These are phyloP conservation scores for Ogataea pignaliae DNA, from an alignment of 805 yeast species.

Conservation along the genomic window DNA sequence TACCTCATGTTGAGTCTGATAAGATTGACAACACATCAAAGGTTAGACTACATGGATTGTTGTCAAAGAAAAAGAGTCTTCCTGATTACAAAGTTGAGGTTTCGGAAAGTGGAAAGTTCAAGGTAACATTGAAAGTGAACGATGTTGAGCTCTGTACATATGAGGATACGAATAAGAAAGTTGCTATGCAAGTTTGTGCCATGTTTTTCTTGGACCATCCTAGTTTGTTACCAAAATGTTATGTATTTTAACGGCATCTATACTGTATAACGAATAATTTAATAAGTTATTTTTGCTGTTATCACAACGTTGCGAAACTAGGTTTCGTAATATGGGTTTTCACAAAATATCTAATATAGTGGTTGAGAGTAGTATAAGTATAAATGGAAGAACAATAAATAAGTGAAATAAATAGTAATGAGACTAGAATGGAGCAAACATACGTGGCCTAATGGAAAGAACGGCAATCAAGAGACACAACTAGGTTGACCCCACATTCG, in stretches of 20 bases:
- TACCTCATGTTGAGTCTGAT: constrained; percentile 9
- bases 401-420: constrained; percentile 1
- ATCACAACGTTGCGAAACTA: no score
- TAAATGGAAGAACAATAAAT: constrained; percentile 9
- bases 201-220: constrained; percentile 25
- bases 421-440: not conserved
- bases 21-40: constrained; percentile 21
- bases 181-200: constrained; percentile 38
- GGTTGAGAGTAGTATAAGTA: constrained; percentile 4
- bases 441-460: constrained; percentile 1
- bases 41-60: constrained; percentile 29
- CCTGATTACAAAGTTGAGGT: constrained; percentile 31
- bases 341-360: constrained; percentile 5
- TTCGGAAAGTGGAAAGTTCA: constrained; percentile 18
- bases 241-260: constrained; percentile 6
- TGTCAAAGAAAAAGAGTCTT: constrained; percentile 15
- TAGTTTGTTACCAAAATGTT: constrained; percentile 13
- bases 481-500: not conserved
- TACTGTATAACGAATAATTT: no score
- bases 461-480: constrained; percentile 2
- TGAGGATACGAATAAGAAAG: constrained; percentile 31
- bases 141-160: constrained; percentile 31
- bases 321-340: not conserved
- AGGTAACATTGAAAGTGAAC: constrained; percentile 27
- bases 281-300: no score